Conservation (phyloP, 2,329 filamentous ascomycete genomes). For the Phyllosticta ampelicida region DNA sequence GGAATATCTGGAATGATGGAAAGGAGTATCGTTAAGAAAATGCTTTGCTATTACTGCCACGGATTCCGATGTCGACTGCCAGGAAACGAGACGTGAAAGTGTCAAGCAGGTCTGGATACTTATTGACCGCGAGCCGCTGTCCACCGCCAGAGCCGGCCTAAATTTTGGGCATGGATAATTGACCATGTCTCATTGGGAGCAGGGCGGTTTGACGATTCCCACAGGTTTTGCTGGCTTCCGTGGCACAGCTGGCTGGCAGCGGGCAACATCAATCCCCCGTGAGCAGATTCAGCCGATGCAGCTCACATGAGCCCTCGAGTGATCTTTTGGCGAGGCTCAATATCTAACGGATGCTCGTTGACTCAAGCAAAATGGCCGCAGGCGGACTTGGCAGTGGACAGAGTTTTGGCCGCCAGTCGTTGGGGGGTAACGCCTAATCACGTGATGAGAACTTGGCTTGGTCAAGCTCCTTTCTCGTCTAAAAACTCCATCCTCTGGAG, state of each 20-base stretch:
- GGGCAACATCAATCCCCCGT: not conserved
- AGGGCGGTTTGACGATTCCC: not conserved
- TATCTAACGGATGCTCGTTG: not conserved
- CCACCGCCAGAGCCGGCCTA: not conserved
- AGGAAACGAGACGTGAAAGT: conserved; percentile 6
- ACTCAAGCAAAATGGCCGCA: no score
- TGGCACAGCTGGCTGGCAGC: not conserved
- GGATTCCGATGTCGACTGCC: conserved; percentile 6
- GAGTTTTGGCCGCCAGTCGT: not conserved
- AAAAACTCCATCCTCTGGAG: conserved; percentile 1
- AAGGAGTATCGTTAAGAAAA: conserved; percentile 10
- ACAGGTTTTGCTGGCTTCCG: not conserved
- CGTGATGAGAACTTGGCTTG: not conserved
- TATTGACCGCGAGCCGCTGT: not conserved
- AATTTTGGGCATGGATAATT: not conserved
- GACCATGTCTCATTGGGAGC: not conserved
- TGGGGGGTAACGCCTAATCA: conserved; percentile 7
- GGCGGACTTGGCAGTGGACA: no score
- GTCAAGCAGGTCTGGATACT: conserved; percentile 1
- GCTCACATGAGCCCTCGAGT: not conserved
- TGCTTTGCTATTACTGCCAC: conserved; percentile 9
- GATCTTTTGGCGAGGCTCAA: not conserved
- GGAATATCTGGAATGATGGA: conserved; percentile 6
- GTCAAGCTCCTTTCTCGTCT: conserved; percentile 10
- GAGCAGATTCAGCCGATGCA: not conserved